Evolutionary conservation across 75 land plant species (phyloP).

Genomic region (Cryptomeria japonica): DNA sequence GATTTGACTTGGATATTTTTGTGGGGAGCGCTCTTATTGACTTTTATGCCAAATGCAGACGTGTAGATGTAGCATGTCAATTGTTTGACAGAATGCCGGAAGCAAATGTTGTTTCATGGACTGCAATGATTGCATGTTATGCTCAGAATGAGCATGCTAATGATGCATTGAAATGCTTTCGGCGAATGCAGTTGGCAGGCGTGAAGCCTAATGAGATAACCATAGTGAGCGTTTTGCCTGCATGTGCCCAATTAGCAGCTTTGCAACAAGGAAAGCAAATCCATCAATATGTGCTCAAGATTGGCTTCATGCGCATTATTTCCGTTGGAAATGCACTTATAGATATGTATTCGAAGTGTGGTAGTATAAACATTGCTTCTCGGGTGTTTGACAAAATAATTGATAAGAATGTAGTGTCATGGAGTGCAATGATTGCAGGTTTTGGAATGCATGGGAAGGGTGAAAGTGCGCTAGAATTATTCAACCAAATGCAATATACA

Average conservation of each 20-base stretch:
- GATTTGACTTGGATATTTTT: slow-evolving; percentile 25
- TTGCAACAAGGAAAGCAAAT: slow-evolving; percentile 15
- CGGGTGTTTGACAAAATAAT: neutral
- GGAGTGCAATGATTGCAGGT: slow-evolving; percentile 17
- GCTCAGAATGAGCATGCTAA: slow-evolving; percentile 14
- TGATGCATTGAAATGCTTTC: slow-evolving; percentile 17
- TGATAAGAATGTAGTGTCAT: slow-evolving; percentile 16
- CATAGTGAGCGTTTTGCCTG: slow-evolving; percentile 13
- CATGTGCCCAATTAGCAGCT: slow-evolving; percentile 19
- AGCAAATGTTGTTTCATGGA: slow-evolving; percentile 30
- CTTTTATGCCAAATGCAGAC: slow-evolving; percentile 33
- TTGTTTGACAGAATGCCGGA: slow-evolving; percentile 24
- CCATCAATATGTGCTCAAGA: neutral
- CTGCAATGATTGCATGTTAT: slow-evolving; percentile 27
- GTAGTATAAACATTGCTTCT: slow-evolving; percentile 9
- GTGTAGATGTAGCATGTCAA: slow-evolving; percentile 12
- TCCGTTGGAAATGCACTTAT: slow-evolving; percentile 14
- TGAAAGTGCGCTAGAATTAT: slow-evolving; percentile 8
- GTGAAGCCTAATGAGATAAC: slow-evolving; percentile 17
- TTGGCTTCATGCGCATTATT: slow-evolving; percentile 11
- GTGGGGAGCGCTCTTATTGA: slow-evolving; percentile 44
- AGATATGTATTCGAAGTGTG: slow-evolving; percentile 25
- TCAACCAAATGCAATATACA: slow-evolving; percentile 12
- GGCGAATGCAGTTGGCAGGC: slow-evolving; percentile 17
- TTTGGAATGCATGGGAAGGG: slow-evolving; percentile 17